Base-by-base conservation (phyloP, 768 basidiomycete genomes). In the Boletus eberwhitei region DNA sequence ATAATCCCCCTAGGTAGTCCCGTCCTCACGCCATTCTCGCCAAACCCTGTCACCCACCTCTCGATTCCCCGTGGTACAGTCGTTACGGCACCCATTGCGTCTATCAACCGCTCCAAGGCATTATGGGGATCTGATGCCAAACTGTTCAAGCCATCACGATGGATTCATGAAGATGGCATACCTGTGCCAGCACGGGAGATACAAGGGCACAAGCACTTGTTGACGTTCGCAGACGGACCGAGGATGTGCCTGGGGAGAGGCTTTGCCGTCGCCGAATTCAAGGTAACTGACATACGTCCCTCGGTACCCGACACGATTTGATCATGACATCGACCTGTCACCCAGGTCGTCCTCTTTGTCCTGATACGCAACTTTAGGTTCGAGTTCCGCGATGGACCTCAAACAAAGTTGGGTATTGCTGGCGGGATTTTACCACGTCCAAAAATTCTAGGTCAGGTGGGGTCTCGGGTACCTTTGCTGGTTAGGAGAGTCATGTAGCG, bases 81-180 rank as follows among this genome's bases (percentile, higher is more conserved):
- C 2, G 63, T 87, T n/a, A 54, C 71, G 14, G 64, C 75, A 2
- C 76, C 80, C 1, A 75, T 84, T 19, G 57, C 67, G 4, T 68
- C 69, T 17, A 72, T 83, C 53, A 86, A 88, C 65, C 68, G 73
- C 12, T 78, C 79, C 31, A 74, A 74, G 53, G 71, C 66, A 1
- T 61, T 85, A 22, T 89, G 87, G 87, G 87, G 87, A 5, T 64
- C 74, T 0, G 78, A 83, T 52, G 78, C 84, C 1, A 75, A 77
- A 31, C 74, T 77, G 46, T 90, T 83, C 64, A 72, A 77, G 24
- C 87, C 86, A 0, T 80, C 82, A 44, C 73, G 87, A 8, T 88
- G 86, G 87, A 70, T 87, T 5, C 56, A 59, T 7, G 65, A 68
- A 13, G 69, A 67, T 11, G 66, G 68, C 1, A 62, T 64, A 17